These are phyloP conservation scores for Lasiodiplodia sp. DNA, from an alignment of 2,329 filamentous ascomycete species.

Conservation along the genomic window DNA sequence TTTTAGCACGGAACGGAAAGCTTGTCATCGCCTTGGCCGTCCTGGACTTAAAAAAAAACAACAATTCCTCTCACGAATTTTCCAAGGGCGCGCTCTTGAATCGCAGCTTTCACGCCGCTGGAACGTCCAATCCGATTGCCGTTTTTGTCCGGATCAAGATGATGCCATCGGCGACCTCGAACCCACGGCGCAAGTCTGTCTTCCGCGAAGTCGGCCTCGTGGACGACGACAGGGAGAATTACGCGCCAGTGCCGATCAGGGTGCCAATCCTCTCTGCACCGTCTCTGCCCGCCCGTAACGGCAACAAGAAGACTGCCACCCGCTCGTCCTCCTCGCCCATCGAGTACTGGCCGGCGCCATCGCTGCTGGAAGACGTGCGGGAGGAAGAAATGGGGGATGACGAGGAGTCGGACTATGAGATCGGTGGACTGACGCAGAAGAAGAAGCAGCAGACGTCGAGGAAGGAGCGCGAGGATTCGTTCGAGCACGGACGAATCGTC, in stretches of 20 bases:
- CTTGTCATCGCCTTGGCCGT: not conserved
- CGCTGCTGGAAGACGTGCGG: conserved; percentile 5
- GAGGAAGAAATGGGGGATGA: conserved; percentile 2
- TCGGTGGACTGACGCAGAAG: not conserved
- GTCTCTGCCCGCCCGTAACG: not conserved
- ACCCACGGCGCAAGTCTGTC: conserved; percentile 28
- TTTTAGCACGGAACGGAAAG: not conserved
- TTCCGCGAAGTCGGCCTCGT: conserved; percentile 27
- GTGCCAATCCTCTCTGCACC: conserved; percentile 4
- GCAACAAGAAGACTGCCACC: not conserved
- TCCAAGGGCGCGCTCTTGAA: not conserved
- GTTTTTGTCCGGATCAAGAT: not conserved
- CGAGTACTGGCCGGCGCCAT: not conserved
- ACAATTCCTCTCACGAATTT: not conserved
- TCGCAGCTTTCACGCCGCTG: not conserved
- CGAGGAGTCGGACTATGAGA: not conserved
- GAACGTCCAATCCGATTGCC: not conserved
- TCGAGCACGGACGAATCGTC: not conserved
- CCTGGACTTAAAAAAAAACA: not conserved
- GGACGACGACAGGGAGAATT: conserved; percentile 17
- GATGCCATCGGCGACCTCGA: conserved; percentile 27
- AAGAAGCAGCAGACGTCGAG: not conserved
- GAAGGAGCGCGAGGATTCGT: not conserved
- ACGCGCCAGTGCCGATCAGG: conserved; percentile 8
- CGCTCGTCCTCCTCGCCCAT: not conserved